Conservation (phyloP, 1,139 yeast species). For the Candida sojae region DNA sequence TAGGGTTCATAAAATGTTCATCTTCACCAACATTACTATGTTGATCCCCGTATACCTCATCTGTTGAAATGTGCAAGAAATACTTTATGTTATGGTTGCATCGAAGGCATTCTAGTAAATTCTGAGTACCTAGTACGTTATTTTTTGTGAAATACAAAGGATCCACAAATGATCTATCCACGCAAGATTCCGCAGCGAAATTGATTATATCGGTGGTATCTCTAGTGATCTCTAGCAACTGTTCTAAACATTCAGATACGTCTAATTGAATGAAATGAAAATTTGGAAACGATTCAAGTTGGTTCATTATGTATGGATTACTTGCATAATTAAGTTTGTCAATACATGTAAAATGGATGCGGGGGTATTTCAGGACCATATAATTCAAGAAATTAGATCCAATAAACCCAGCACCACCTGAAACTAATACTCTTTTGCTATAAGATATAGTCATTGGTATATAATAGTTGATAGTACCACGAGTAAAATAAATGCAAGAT, state of each 20-base stretch:
- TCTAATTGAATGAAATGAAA: conserved; percentile 37
- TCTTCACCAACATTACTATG: conserved; percentile 25
- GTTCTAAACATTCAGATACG: conserved; percentile 28
- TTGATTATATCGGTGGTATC: conserved; percentile 41
- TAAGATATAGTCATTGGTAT: conserved; percentile 11
- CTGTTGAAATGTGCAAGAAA: conserved; percentile 59
- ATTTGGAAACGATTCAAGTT: conserved; percentile 19
- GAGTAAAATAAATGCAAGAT: too few species aligned
- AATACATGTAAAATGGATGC: conserved; percentile 43
- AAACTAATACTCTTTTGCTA: conserved; percentile 37
- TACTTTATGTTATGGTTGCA: conserved; percentile 11
- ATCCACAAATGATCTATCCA: conserved; percentile 51
- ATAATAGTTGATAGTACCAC: too few species aligned
- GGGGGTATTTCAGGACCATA: conserved; percentile 39
- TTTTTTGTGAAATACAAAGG: conserved; percentile 50
- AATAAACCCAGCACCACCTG: conserved; percentile 65
- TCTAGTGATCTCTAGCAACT: conserved; percentile 3
- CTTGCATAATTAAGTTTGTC: conserved; percentile 49
- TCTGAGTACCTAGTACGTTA: conserved; percentile 53
- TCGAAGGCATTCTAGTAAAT: conserved; percentile 47
- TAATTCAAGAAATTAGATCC: conserved; percentile 53
- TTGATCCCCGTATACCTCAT: conserved; percentile 59
- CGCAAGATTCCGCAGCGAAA: conserved; percentile 62
- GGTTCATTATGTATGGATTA: conserved; percentile 10
- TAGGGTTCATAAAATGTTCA: conserved; percentile 42